These are phyloP conservation scores for Macrocystidia cucumis DNA, from an alignment of 1,284 basidiomycete species.

Conservation along the genomic window DNA sequence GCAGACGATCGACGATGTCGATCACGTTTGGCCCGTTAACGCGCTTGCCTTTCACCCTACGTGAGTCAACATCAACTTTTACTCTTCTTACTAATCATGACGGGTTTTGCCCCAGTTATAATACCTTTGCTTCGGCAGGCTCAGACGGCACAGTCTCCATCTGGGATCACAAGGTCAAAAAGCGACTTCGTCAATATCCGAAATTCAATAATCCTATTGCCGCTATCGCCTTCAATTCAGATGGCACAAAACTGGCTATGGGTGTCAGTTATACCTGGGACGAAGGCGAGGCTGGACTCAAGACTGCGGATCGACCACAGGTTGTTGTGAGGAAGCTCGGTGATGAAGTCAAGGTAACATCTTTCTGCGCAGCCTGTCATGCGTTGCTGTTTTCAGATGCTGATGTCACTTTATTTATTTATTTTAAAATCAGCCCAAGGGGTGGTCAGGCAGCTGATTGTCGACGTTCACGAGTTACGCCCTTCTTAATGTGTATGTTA, in stretches of 20 bases:
- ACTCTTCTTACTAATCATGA: conserved; percentile 2
- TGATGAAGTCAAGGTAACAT: conserved; percentile 51
- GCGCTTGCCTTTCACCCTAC: conserved; percentile 89
- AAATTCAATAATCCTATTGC: conserved; percentile 72
- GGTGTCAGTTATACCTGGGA: conserved; percentile 86
- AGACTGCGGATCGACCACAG: conserved; percentile 36
- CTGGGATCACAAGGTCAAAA: conserved; percentile 97
- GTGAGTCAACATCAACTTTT: conserved; percentile 29
- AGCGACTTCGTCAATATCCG: conserved; percentile 85
- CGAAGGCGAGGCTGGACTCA: conserved; percentile 66
- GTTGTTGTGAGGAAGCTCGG: conserved; percentile 41
- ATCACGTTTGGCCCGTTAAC: conserved; percentile 98
- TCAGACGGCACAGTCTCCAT: conserved; percentile 89
- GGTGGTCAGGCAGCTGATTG: conserved; percentile 13
- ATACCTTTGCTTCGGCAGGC: conserved; percentile 92
- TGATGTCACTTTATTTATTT: background rate
- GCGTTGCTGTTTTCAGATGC: background rate
- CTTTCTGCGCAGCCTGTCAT: background rate
- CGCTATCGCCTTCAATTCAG: conserved; percentile 73
- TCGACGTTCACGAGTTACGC: background rate
- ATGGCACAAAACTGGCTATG: conserved; percentile 77
- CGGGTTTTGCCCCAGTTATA: conserved; percentile 48
- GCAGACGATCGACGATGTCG: conserved; percentile 84
- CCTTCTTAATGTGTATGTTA: no score
- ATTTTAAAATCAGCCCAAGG: conserved; percentile 11